Evolutionary conservation across 2,329 filamentous ascomycete genomes (phyloP).

Genomic region (Fusarium marasasianum): DNA sequence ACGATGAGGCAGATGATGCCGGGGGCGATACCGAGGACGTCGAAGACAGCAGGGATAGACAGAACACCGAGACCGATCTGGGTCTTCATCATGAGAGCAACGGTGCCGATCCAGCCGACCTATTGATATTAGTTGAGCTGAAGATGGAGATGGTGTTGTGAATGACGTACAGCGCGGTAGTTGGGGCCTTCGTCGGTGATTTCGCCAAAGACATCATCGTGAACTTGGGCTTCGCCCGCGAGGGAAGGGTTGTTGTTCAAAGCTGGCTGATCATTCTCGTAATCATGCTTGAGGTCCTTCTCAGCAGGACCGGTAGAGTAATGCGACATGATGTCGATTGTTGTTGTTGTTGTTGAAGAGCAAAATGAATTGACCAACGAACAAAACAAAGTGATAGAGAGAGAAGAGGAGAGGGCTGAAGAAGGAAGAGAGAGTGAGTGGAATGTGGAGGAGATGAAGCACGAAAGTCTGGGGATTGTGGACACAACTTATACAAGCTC

Average conservation of each 20-base stretch:
- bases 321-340: slow-evolving; percentile 20
- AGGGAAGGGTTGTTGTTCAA: slow-evolving; percentile 2
- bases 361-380: slow-evolving; percentile 6
- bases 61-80: slow-evolving; percentile 58
- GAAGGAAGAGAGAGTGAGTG: slow-evolving; percentile 3
- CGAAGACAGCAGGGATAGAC: slow-evolving; percentile 57
- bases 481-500: slow-evolving; percentile 30
- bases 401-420: background rate
- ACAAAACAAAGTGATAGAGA: background rate
- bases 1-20: slow-evolving; percentile 55
- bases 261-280: slow-evolving; percentile 7
- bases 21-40: slow-evolving; percentile 57
- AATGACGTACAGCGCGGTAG: slow-evolving; percentile 44
- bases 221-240: slow-evolving; percentile 1
- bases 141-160: background rate
- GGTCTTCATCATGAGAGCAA: slow-evolving; percentile 59
- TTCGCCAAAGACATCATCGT: slow-evolving; percentile 47
- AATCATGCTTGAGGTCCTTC: slow-evolving; percentile 27
- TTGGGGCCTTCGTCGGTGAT: slow-evolving; percentile 45
- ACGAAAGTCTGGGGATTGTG: slow-evolving; percentile 26
- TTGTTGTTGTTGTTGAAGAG: background rate
- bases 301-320: slow-evolving; percentile 19
- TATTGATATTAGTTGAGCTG: slow-evolving; percentile 29
- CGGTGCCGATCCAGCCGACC: slow-evolving; percentile 56
- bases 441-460: slow-evolving; percentile 10